These are phyloP conservation scores for Tuber microsphaerosporum DNA, from an alignment of 495 filamentous ascomycete species.

Conservation along the genomic window DNA sequence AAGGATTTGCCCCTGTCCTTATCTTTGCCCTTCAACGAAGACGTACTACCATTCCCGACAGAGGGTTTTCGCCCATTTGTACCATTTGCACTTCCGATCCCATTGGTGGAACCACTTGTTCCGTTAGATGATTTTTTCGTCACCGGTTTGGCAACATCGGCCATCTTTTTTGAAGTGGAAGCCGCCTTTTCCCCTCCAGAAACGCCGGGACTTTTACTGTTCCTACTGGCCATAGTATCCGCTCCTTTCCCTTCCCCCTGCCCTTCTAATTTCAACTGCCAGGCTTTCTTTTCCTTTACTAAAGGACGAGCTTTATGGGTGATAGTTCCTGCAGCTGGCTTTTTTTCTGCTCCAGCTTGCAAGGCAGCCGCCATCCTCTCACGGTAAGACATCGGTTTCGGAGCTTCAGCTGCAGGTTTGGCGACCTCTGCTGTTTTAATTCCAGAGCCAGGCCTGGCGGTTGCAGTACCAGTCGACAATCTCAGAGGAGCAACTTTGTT, in stretches of 20 bases:
- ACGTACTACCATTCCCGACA: slow-evolving; percentile 14
- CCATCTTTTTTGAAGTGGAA: slow-evolving; percentile 20
- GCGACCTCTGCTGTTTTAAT: slow-evolving; percentile 20
- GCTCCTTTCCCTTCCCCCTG: slow-evolving; percentile 31
- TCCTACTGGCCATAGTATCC: slow-evolving; percentile 23
- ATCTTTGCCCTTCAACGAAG: slow-evolving; percentile 21
- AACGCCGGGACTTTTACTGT: slow-evolving; percentile 38
- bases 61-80: slow-evolving; percentile 31
- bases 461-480: slow-evolving; percentile 23
- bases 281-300: slow-evolving; percentile 38
- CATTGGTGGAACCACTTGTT: slow-evolving; percentile 14
- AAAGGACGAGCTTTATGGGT: slow-evolving; percentile 37
- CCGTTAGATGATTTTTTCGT: slow-evolving; percentile 14
- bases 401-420: slow-evolving; percentile 22
- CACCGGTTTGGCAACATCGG: slow-evolving; percentile 17
- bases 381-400: not conserved
- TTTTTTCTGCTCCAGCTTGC: slow-evolving; percentile 34
- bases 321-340: slow-evolving; percentile 32
- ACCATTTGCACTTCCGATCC: slow-evolving; percentile 16
- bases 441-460: slow-evolving; percentile 8
- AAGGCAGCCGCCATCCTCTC: slow-evolving; percentile 34
- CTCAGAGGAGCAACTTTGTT: slow-evolving; percentile 18
- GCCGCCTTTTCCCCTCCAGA: slow-evolving; percentile 35
- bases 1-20: slow-evolving; percentile 16
- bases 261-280: slow-evolving; percentile 40